These are phyloP conservation scores for Claviceps purpurea DNA, from an alignment of 2,329 filamentous ascomycete genomes.

Conservation along the genomic window DNA sequence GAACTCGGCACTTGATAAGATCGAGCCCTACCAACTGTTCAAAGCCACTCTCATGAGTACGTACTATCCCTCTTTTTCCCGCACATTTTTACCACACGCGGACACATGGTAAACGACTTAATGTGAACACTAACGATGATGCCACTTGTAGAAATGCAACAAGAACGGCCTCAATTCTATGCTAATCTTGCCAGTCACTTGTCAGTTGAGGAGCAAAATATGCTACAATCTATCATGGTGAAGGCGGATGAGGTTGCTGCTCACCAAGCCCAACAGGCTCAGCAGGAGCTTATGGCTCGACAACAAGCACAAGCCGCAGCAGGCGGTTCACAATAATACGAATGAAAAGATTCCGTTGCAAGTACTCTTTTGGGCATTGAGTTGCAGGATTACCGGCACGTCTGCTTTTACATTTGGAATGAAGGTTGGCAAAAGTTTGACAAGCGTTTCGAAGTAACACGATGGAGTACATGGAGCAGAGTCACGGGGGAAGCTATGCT, in stretches of 20 bases:
- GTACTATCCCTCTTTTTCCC: slow-evolving; percentile 21
- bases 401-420: neutral
- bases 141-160: slow-evolving; percentile 56
- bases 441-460: slow-evolving; percentile 1
- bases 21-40: slow-evolving; percentile 90
- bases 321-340: neutral
- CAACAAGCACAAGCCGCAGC: slow-evolving; percentile 12
- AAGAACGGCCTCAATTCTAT: slow-evolving; percentile 84
- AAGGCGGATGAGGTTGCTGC: slow-evolving; percentile 33
- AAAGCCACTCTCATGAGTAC: slow-evolving; percentile 68
- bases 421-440: slow-evolving; percentile 1
- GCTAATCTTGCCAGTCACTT: slow-evolving; percentile 66
- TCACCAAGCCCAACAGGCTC: slow-evolving; percentile 9
- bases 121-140: neutral
- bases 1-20: slow-evolving; percentile 86
- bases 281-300: slow-evolving; percentile 14
- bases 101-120: neutral
- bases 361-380: neutral
- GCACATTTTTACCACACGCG: neutral
- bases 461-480: neutral
- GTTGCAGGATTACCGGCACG: neutral
- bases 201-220: slow-evolving; percentile 63
- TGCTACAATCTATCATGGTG: slow-evolving; percentile 69
- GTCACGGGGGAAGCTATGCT: neutral
- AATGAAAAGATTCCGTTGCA: neutral